Base-by-base conservation (phyloP, 176 grass and related monocot species). In the Musa troglodytarum region DNA sequence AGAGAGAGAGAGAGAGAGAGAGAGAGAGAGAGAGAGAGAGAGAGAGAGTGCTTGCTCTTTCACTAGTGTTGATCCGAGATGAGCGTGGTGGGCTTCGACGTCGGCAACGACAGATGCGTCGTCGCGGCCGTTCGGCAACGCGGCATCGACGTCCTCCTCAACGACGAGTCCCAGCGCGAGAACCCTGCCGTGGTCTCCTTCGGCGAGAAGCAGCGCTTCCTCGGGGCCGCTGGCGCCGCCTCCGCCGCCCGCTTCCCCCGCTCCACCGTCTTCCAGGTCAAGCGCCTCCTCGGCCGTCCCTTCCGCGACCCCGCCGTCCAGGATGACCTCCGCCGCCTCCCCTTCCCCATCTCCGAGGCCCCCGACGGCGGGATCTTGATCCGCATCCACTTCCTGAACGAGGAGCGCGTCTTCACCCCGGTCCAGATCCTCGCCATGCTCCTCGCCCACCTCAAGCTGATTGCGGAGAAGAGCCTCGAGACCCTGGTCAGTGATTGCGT, bases 371-470 rank as follows among this genome's bases (percentile, higher is more conserved):
- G 72, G 57, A 58, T 74, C 11, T 22, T 77, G 50, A 81, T 83
- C 73, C 84, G 84, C 59, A 69, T 75, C 65, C 63, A 77, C 74
- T 86, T 89, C 87, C n/a, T 89, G 52, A 85, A 80, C 70, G 72
- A 78, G 57, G 82, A 83, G 81, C 79, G 86, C 77, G 11, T 80
- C 14, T 85, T 94, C 63, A 68, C 88, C 65, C 86, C 86, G 7
- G 55, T 92, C 43, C 88, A 99, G 65, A 84, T 99, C 78, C 83
- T 99, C 29, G 81, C 84, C 59, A 99, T 94, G 95, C 83, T 99
- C 53, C 84, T 99, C 62, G 75, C 81, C 10, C 85, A 99, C 74
- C 86, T 99, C 23, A 82, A 74, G 53, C 85, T 79, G 11, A 83
- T 99, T 24, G 90, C 95, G 3, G 95, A 99, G 73, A 86, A 82